Evolutionary conservation across 176 grass and related monocot genomes (phyloP).

Genomic region (Poa annua): DNA sequence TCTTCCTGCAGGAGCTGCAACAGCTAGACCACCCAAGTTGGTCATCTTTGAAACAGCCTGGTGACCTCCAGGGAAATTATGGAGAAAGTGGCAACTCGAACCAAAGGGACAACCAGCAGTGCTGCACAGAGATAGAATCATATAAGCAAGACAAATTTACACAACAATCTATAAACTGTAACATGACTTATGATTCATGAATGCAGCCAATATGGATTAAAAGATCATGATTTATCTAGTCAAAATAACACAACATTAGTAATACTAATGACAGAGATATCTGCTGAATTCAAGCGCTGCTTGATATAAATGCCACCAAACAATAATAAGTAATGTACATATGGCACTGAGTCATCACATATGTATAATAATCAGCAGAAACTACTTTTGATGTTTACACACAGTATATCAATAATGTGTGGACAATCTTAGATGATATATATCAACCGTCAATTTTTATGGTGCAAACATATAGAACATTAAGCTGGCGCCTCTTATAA

Average conservation of each 20-base stretch:
- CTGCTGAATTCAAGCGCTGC: background rate
- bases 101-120: slow-evolving; percentile 92
- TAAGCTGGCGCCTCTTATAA: background rate
- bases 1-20: slow-evolving; percentile 56
- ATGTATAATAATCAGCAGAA: background rate
- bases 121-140: slow-evolving; percentile 52
- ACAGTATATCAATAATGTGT: slow-evolving; percentile 1
- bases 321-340: background rate
- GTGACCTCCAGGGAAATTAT: slow-evolving; percentile 81
- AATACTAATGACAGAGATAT: background rate
- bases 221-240: slow-evolving; percentile 1
- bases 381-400: background rate
- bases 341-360: background rate
- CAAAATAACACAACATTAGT: slow-evolving; percentile 13
- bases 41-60: slow-evolving; percentile 83
- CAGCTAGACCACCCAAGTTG: slow-evolving; percentile 57
- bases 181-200: background rate
- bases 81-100: slow-evolving; percentile 85
- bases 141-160: slow-evolving; percentile 37
- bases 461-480: background rate
- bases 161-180: background rate
- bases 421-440: background rate
- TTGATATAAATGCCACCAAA: background rate
- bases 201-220: slow-evolving; percentile 24
- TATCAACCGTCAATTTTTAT: background rate